A percentile compares a stretch with the other conserved stretches of the same genome.
These are phyloP conservation scores for Porogramme epimiltina DNA, from an alignment of 1,284 basidiomycete genomes.

Conservation along the genomic window DNA sequence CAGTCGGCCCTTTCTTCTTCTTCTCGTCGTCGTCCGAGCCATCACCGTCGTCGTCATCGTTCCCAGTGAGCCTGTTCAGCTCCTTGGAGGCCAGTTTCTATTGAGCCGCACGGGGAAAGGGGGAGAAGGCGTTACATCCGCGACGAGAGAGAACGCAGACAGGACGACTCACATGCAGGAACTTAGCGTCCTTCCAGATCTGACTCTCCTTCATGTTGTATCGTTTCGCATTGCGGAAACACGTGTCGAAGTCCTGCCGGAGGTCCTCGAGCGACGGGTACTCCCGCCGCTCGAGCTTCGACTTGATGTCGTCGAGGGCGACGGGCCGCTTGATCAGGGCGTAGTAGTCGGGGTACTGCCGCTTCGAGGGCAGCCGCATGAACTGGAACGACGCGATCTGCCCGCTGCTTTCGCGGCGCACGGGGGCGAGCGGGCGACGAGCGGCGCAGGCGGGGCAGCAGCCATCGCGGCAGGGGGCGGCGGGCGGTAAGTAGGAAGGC, in stretches of 20 bases:
- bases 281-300: conserved; percentile 61
- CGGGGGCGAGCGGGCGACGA: conserved; percentile 6
- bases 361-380: conserved; percentile 74
- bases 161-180: conserved; percentile 48
- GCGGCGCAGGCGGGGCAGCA: conserved; percentile 1
- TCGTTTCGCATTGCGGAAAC: conserved; percentile 88
- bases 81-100: conserved; percentile 73
- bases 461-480: conserved; percentile 12
- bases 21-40: conserved; percentile 39
- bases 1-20: conserved; percentile 59
- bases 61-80: conserved; percentile 46
- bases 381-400: conserved; percentile 74
- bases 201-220: conserved; percentile 88
- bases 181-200: conserved; percentile 85
- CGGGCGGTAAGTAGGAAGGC: conserved; percentile 21
- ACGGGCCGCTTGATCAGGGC: conserved; percentile 76
- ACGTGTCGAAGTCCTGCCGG: conserved; percentile 81
- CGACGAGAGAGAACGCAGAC: background rate
- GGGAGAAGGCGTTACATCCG: background rate
- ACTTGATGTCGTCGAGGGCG: conserved; percentile 86
- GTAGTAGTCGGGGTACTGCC: conserved; percentile 92
- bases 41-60: conserved; percentile 37
- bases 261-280: conserved; percentile 76
- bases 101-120: background rate
- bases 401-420: conserved; percentile 44